Evolutionary conservation across 495 filamentous ascomycete species (phyloP).

Genomic region (Hyphodiscus hymeniophilus): DNA sequence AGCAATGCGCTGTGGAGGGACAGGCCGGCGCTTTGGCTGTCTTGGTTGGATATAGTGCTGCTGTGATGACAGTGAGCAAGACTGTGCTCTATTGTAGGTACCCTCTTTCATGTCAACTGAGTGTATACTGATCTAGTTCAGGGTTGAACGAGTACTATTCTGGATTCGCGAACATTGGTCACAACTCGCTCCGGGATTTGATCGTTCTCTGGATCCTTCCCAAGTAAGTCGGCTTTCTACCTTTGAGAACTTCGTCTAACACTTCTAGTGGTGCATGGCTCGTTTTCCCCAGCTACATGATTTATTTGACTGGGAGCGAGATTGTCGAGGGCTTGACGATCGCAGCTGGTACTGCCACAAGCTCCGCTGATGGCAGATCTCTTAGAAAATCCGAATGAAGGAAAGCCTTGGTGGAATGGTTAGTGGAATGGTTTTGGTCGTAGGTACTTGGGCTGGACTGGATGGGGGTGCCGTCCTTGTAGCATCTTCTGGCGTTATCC

Average conservation of each 20-base stretch:
- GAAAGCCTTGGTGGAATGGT: not conserved
- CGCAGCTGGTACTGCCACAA: conserved; percentile 23
- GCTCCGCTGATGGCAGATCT: conserved; percentile 14
- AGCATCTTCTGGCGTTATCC: not conserved
- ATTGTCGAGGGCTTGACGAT: conserved; percentile 59
- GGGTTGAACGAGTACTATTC: conserved; percentile 73
- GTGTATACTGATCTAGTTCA: conserved; percentile 23
- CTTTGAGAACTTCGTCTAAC: not conserved
- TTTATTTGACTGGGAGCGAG: conserved; percentile 60
- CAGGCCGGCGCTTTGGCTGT: conserved; percentile 52
- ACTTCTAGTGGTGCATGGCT: conserved; percentile 66
- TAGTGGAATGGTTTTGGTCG: not conserved
- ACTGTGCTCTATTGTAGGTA: conserved; percentile 77
- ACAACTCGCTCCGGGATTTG: conserved; percentile 52
- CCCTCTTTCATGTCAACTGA: not conserved
- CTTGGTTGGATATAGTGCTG: conserved; percentile 57
- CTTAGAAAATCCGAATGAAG: conserved; percentile 24
- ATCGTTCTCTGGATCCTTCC: conserved; percentile 68
- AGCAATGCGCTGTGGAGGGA: conserved; percentile 48
- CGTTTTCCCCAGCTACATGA: conserved; percentile 61
- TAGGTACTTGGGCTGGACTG: not conserved
- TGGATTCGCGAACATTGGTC: conserved; percentile 70
- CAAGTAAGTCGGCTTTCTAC: conserved; percentile 49
- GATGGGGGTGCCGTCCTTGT: not conserved
- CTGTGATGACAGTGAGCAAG: conserved; percentile 80